Percentiles rank a stretch among this genome's conserved stretches.
phyloP scores from a whole-genome alignment of 352 stramenopile genomes.

The Pythium brassicae region DNA sequence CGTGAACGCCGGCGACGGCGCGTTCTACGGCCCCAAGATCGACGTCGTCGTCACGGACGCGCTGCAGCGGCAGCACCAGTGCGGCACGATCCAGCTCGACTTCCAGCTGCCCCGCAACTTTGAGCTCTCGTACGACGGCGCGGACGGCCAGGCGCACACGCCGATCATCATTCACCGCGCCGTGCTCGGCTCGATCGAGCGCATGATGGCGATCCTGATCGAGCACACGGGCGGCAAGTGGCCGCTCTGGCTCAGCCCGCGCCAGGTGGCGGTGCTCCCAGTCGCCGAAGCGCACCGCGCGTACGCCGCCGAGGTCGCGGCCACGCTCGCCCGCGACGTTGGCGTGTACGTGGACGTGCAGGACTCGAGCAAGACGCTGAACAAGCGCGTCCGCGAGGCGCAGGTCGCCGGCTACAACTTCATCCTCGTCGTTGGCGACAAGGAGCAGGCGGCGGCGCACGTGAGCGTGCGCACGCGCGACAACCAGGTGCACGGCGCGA shows the following conservation, averaged over 20 bases:
- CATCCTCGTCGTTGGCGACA: constrained; percentile 78
- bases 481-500: constrained; percentile 74
- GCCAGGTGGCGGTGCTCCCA: constrained; percentile 71
- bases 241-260: constrained; percentile 93
- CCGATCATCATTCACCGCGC: constrained; percentile 98
- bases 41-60: constrained; percentile 97
- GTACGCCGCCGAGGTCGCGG: constrained; percentile 57
- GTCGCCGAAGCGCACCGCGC: constrained; percentile 58
- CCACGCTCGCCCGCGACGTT: constrained; percentile 33
- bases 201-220: constrained; percentile 98
- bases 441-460: constrained; percentile 42
- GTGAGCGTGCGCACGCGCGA: constrained; percentile 83
- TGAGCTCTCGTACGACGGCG: constrained; percentile 90
- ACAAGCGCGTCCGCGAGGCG: constrained; percentile 78
- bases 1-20: constrained; percentile 94
- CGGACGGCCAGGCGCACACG: constrained; percentile 84
- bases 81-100: constrained; percentile 97
- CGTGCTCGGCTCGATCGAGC: constrained; percentile 96
- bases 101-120: constrained; percentile 98
- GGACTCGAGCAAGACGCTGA: constrained; percentile 76
- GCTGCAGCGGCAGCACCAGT: constrained; percentile 96
- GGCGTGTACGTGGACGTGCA: constrained; percentile 69
- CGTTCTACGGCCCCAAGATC: constrained; percentile 98
- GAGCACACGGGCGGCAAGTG: constrained; percentile 96
- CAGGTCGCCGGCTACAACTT: constrained; percentile 84